These are phyloP conservation scores for Steccherinum ochraceum DNA, from an alignment of 768 basidiomycete species.

Conservation along the genomic window DNA sequence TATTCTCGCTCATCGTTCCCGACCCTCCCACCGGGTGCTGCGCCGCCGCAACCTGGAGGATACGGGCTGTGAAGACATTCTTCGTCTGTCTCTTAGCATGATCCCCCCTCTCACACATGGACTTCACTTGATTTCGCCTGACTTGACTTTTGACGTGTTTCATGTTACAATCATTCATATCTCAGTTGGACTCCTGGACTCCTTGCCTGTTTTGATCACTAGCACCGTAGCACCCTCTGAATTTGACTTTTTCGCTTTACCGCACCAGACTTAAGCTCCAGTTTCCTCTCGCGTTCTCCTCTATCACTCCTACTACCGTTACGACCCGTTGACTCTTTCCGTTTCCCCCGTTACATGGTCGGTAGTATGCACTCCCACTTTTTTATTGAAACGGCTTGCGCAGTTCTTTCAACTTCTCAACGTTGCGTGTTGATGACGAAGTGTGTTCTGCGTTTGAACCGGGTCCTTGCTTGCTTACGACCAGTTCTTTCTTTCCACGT, in stretches of 20 bases:
- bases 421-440: background rate
- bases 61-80: constrained; percentile 11
- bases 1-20: constrained; percentile 56
- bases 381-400: background rate
- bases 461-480: background rate
- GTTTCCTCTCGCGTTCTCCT: no score
- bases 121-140: background rate
- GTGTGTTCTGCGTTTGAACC: background rate
- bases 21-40: constrained; percentile 70
- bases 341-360: background rate
- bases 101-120: background rate
- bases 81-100: background rate
- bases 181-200: background rate
- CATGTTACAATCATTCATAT: background rate
- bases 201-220: no score
- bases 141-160: no score
- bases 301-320: no score
- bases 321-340: background rate
- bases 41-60: constrained; percentile 31
- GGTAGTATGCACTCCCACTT: background rate
- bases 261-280: no score
- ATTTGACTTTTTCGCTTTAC: background rate
- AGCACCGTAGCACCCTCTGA: background rate
- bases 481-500: background rate
- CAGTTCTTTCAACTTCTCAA: background rate